phyloP scores from a whole-genome alignment of 495 filamentous ascomycete species.

The Oidiodendron maius region DNA sequence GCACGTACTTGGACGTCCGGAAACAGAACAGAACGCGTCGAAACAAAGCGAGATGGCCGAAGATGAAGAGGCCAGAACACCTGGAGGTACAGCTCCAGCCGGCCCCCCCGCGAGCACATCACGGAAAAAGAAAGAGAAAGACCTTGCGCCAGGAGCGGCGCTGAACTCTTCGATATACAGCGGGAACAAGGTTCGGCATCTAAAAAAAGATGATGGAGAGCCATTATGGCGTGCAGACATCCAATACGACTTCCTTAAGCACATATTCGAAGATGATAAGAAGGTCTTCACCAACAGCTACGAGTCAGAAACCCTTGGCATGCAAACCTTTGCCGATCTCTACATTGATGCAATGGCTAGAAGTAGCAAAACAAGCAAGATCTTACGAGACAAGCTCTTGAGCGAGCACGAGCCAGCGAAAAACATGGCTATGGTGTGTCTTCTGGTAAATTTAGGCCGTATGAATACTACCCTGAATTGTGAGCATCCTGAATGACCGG shows the following conservation, averaged over 20 bases:
- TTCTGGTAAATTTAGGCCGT: conserved; percentile 92
- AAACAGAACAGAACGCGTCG: conserved; percentile 10
- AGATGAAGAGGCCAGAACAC: conserved; percentile 29
- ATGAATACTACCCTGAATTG: conserved; percentile 99
- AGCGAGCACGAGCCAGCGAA: conserved; percentile 87
- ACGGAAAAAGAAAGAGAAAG: conserved; percentile 14
- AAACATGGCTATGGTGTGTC: conserved; percentile 98
- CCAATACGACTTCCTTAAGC: conserved; percentile 88
- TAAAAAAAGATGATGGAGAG: conserved; percentile 97
- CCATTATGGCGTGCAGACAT: conserved; percentile 97
- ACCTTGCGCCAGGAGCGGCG: conserved; percentile 5
- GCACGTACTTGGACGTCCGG: conserved; percentile 9
- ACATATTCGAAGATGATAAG: conserved; percentile 81
- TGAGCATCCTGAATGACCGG: conserved; percentile 33
- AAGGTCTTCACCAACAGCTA: conserved; percentile 85
- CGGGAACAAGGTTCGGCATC: conserved; percentile 89
- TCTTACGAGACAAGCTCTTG: conserved; percentile 92
- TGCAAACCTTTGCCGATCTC: conserved; percentile 86
- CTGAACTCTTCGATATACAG: conserved; percentile 43
- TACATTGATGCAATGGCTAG: conserved; percentile 98
- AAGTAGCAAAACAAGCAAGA: conserved; percentile 98
- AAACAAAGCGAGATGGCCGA: conserved; percentile 16
- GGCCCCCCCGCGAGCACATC: conserved; percentile 34
- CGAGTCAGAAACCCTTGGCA: conserved; percentile 59
- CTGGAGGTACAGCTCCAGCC: conserved; percentile 56